Percentiles rank a stretch among this genome's conserved stretches.
phyloP scores from a whole-genome alignment of 2,329 filamentous ascomycete genomes.

The Cladophialophora yegresii region DNA sequence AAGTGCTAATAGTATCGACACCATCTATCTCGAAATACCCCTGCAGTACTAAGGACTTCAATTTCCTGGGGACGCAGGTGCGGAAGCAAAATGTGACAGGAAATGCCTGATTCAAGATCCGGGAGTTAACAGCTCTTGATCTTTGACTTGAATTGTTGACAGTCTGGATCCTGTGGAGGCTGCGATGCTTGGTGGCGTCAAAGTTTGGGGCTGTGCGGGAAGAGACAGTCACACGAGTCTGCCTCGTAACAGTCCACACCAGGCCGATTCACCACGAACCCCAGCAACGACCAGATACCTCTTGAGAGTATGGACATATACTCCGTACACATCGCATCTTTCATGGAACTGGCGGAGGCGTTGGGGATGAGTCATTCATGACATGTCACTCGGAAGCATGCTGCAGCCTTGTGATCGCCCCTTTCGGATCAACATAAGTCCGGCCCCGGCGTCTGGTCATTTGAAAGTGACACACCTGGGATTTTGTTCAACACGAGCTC shows the following conservation, averaged over 20 bases:
- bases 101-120: background rate
- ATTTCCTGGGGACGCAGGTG: background rate
- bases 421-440: background rate
- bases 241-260: background rate
- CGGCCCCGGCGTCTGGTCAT: background rate
- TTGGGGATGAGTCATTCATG: background rate
- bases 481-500: background rate
- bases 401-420: background rate
- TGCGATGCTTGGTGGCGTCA: background rate
- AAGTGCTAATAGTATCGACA: slow-evolving; percentile 22
- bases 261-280: background rate
- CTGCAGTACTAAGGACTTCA: slow-evolving; percentile 7
- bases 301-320: no score
- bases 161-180: background rate
- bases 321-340: background rate
- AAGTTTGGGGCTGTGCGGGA: slow-evolving; percentile 1
- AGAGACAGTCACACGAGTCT: background rate
- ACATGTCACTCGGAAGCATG: background rate
- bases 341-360: background rate
- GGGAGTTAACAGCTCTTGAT: background rate
- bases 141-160: background rate
- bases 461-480: background rate
- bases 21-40: slow-evolving; percentile 27
- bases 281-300: background rate
- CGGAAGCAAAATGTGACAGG: background rate